Conservation (phyloP, 768 basidiomycete genomes). For the Udeniomyces megalosporus region DNA sequence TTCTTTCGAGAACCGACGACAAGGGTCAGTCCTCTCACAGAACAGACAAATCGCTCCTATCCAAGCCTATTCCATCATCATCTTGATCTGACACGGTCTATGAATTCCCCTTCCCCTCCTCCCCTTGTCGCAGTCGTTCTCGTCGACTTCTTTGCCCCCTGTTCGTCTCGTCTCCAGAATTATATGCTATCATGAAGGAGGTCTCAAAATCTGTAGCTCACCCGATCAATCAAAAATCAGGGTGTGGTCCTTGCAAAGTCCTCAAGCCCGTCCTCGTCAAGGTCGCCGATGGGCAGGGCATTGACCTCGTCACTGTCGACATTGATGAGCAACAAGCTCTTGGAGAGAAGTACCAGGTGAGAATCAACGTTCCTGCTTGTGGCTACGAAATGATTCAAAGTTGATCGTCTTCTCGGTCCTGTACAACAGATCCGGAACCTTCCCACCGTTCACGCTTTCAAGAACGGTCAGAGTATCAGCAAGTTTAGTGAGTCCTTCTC, state of each 20-base stretch:
- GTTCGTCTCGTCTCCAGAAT: not conserved
- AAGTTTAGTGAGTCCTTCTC: conserved; percentile 23
- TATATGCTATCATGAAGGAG: no score
- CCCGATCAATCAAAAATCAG: no score
- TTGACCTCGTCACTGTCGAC: conserved; percentile 7
- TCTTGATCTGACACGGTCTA: no score
- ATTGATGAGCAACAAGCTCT: not conserved
- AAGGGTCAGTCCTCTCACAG: not conserved
- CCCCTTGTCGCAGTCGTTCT: conserved; percentile 14
- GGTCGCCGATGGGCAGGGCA: not conserved
- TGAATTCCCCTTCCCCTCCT: no score
- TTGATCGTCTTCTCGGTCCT: conserved; percentile 23
- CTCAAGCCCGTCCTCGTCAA: not conserved
- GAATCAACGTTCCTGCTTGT: not conserved
- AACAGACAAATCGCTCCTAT: no score
- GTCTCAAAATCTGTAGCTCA: no score
- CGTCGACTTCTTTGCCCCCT: conserved; percentile 27
- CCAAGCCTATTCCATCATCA: no score
- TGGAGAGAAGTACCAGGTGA: no score
- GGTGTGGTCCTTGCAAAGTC: conserved; percentile 11
- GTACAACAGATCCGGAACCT: conserved; percentile 23
- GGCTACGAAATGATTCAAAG: conserved; percentile 14
- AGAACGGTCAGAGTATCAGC: conserved; percentile 23
- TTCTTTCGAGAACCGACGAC: not conserved
- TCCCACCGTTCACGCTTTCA: conserved; percentile 27